phyloP scores from a whole-genome alignment of 768 basidiomycete genomes.

The Boletus subparvulus region DNA sequence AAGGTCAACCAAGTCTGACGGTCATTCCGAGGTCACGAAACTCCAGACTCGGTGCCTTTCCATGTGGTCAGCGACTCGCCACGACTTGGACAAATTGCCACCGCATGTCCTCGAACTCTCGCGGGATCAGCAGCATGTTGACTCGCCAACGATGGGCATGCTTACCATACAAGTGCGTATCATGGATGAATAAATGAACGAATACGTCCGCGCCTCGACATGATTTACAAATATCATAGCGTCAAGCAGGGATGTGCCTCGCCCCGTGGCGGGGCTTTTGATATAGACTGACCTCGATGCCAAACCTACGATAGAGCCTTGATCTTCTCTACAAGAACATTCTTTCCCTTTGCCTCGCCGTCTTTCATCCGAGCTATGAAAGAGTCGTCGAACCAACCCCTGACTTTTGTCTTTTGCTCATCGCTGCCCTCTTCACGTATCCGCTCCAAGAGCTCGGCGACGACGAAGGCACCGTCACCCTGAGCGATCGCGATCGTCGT shows the following conservation, averaged over 20 bases:
- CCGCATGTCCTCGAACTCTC: not conserved
- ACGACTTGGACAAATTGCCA: not conserved
- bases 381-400: constrained; percentile 55
- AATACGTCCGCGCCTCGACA: not conserved
- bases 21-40: not conserved
- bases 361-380: constrained; percentile 48
- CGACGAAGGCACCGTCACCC: constrained; percentile 69
- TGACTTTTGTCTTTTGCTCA: constrained; percentile 45
- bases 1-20: not conserved
- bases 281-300: not conserved
- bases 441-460: constrained; percentile 70
- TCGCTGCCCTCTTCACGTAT: constrained; percentile 42
- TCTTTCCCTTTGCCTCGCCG: constrained; percentile 67
- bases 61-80: not conserved
- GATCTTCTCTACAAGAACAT: constrained; percentile 63
- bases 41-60: no score
- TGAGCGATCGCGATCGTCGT: constrained; percentile 54
- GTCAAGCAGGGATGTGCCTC: not conserved
- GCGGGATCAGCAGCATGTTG: not conserved
- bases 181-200: not conserved
- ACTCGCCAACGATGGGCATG: not conserved
- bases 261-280: constrained; percentile 5
- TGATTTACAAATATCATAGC: not conserved
- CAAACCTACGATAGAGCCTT: constrained; percentile 29
- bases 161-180: not conserved